These are phyloP conservation scores for Penicillium parvum DNA, from an alignment of 495 filamentous ascomycete species.

Conservation along the genomic window DNA sequence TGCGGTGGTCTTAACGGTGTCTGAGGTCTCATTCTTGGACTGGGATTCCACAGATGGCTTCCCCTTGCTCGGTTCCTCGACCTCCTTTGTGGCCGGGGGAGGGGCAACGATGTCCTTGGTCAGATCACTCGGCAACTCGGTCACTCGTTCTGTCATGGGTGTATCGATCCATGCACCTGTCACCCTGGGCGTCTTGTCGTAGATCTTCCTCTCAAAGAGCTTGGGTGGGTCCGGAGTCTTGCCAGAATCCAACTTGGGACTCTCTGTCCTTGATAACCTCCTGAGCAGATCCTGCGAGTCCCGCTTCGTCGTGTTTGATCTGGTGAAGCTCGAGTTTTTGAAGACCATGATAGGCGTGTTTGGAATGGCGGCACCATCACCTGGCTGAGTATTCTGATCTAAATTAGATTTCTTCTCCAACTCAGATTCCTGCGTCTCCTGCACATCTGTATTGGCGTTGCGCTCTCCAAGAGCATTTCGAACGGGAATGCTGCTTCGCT, in stretches of 20 bases:
- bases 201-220: slow-evolving; percentile 33
- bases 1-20: neutral
- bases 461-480: slow-evolving; percentile 21
- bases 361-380: slow-evolving; percentile 37
- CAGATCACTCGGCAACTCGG: slow-evolving; percentile 28
- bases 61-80: neutral
- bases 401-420: slow-evolving; percentile 17
- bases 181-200: slow-evolving; percentile 46
- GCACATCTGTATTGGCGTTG: slow-evolving; percentile 10
- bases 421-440: slow-evolving; percentile 11
- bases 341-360: slow-evolving; percentile 55
- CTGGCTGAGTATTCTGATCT: slow-evolving; percentile 24
- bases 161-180: slow-evolving; percentile 54
- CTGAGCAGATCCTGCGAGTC: slow-evolving; percentile 66
- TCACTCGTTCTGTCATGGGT: slow-evolving; percentile 40
- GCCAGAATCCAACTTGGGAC: slow-evolving; percentile 28
- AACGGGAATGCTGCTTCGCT: slow-evolving; percentile 9
- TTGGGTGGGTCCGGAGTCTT: slow-evolving; percentile 40
- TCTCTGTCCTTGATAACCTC: slow-evolving; percentile 58
- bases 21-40: slow-evolving; percentile 5
- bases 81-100: slow-evolving; percentile 1
- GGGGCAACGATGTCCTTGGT: slow-evolving; percentile 25
- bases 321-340: slow-evolving; percentile 33
- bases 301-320: slow-evolving; percentile 36
- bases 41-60: slow-evolving; percentile 1